These are phyloP conservation scores for Pugionium cornutum DNA, from an alignment of 345 rosid genomes.

Conservation along the genomic window DNA sequence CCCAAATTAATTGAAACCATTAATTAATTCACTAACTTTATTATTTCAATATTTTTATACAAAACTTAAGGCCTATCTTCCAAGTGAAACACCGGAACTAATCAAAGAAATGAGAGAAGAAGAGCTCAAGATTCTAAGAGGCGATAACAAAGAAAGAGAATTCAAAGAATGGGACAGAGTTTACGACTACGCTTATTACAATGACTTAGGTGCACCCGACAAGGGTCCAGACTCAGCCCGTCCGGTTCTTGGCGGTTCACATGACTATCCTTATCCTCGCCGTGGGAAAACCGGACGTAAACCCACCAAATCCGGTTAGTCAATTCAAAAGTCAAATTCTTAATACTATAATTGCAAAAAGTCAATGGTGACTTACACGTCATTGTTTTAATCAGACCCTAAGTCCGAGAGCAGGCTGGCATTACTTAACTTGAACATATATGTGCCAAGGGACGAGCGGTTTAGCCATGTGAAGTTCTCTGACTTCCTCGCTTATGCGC, in stretches of 20 bases:
- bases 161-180: constrained; percentile 93
- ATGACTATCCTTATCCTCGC: constrained; percentile 73
- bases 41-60: not conserved
- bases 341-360: not conserved
- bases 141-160: constrained; percentile 53
- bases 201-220: constrained; percentile 81
- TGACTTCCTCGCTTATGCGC: constrained; percentile 78
- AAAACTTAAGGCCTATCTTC: constrained; percentile 70
- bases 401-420: constrained; percentile 67
- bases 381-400: constrained; percentile 52
- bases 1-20: not conserved
- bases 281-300: constrained; percentile 85
- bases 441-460: constrained; percentile 90
- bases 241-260: constrained; percentile 74
- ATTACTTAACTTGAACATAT: constrained; percentile 65
- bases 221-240: constrained; percentile 58
- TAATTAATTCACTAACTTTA: constrained; percentile 1
- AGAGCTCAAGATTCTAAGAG: constrained; percentile 69
- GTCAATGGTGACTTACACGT: constrained; percentile 7
- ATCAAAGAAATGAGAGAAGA: constrained; percentile 61
- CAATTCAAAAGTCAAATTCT: not conserved
- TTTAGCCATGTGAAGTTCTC: constrained; percentile 79
- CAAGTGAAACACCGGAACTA: constrained; percentile 74
- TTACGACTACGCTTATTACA: constrained; percentile 83
- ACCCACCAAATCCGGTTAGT: constrained; percentile 61